These are phyloP conservation scores for Neophaeococcomyces mojaviensis DNA, from an alignment of 2,329 filamentous ascomycete species.

Conservation along the genomic window DNA sequence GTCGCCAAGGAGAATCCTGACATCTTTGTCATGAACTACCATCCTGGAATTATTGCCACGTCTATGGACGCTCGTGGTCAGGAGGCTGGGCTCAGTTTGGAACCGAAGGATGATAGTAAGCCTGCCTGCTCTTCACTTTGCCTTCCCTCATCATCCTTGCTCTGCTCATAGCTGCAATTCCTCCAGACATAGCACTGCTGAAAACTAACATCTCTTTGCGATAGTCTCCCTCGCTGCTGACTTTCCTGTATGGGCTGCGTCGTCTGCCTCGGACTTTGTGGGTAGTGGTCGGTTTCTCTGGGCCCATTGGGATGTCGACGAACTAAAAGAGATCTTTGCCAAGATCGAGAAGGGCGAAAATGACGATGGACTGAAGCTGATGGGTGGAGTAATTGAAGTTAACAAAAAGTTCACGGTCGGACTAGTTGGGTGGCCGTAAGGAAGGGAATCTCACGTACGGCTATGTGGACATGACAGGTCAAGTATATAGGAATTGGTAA, in stretches of 20 bases:
- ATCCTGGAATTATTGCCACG: slow-evolving; percentile 31
- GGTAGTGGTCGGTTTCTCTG: slow-evolving; percentile 31
- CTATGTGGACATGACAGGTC: too few species aligned
- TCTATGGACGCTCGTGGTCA: not conserved
- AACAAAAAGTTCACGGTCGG: not conserved
- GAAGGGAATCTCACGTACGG: too few species aligned
- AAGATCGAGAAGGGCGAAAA: not conserved
- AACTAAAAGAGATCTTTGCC: slow-evolving; percentile 18
- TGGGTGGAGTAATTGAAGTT: not conserved
- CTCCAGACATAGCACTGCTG: too few species aligned
- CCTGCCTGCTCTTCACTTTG: not conserved
- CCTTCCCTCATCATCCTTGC: too few species aligned
- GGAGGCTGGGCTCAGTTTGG: not conserved
- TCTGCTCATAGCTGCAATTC: too few species aligned
- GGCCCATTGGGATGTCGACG: slow-evolving; percentile 38
- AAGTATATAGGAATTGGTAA: too few species aligned
- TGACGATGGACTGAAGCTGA: not conserved
- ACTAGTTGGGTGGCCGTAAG: too few species aligned
- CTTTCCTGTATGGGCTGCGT: slow-evolving; percentile 33
- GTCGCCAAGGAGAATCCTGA: slow-evolving; percentile 33
- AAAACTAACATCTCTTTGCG: not conserved
- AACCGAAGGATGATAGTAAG: slow-evolving; percentile 5
- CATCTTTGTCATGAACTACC: slow-evolving; percentile 35
- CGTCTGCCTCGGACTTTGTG: slow-evolving; percentile 33
- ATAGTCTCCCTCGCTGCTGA: slow-evolving; percentile 5